Percentiles rank a stretch among this genome's conserved stretches.
phyloP scores from a whole-genome alignment of 2,329 filamentous ascomycete species.

The Elsinoe australis region DNA sequence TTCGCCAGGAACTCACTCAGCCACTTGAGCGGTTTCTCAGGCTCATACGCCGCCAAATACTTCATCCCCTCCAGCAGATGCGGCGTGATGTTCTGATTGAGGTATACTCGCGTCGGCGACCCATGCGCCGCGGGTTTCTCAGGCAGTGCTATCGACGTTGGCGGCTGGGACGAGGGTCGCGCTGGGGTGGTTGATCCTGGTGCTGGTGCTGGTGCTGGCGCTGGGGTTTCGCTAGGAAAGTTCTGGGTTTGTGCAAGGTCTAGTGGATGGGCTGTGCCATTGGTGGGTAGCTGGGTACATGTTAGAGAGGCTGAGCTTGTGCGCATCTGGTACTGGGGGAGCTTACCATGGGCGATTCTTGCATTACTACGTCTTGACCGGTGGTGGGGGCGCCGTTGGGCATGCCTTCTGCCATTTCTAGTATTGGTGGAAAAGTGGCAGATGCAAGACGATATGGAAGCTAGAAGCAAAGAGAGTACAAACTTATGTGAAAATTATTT shows the following conservation, averaged over 20 bases:
- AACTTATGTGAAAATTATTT: too few relatives aligned
- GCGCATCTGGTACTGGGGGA: too few relatives aligned
- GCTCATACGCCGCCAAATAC: conserved; percentile 42
- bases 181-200: conserved; percentile 25
- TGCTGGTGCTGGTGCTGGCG: conserved; percentile 15
- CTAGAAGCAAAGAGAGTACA: too few relatives aligned
- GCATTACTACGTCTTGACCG: too few relatives aligned
- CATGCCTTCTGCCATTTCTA: too few relatives aligned
- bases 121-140: conserved; percentile 40
- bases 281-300: conserved; percentile 3
- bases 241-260: neutral
- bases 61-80: conserved; percentile 47
- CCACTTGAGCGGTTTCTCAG: conserved; percentile 45
- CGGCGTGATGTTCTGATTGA: conserved; percentile 45
- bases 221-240: neutral
- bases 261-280: conserved; percentile 7
- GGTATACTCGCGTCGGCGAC: conserved; percentile 41
- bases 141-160: conserved; percentile 24
- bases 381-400: too few relatives aligned
- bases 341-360: too few relatives aligned
- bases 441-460: too few relatives aligned
- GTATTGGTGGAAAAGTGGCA: too few relatives aligned
- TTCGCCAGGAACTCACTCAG: conserved; percentile 41
- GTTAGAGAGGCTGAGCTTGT: too few relatives aligned
- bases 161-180: conserved; percentile 25